These are phyloP conservation scores for Xylaria sp. DNA, from an alignment of 2,329 filamentous ascomycete species.

Conservation along the genomic window DNA sequence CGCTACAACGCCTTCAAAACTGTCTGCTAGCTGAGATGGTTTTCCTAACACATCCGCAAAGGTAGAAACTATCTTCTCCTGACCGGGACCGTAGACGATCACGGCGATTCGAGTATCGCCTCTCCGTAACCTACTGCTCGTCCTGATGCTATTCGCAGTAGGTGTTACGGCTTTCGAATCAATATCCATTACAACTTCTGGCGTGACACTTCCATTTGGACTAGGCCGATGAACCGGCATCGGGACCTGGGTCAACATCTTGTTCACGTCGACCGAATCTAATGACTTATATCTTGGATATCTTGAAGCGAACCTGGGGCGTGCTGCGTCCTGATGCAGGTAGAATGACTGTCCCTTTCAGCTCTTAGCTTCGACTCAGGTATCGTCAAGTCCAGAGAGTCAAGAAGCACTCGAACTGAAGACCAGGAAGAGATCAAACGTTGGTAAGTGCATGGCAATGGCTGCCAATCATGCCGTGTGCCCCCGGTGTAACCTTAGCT, in stretches of 20 bases:
- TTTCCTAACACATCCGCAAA: constrained; percentile 85
- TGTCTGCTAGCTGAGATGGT: constrained; percentile 68
- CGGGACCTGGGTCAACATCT: constrained; percentile 58
- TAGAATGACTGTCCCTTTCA: constrained; percentile 18
- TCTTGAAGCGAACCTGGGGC: constrained; percentile 7
- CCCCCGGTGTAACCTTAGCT: constrained; percentile 26
- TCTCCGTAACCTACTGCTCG: constrained; percentile 58
- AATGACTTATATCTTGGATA: constrained; percentile 23
- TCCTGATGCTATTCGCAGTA: constrained; percentile 51
- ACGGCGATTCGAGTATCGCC: constrained; percentile 70
- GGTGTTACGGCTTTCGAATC: constrained; percentile 39
- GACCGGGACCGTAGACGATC: constrained; percentile 75
- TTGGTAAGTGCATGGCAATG: constrained; percentile 31
- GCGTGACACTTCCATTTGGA: constrained; percentile 45
- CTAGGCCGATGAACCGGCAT: constrained; percentile 58
- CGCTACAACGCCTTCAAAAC: constrained; percentile 63
- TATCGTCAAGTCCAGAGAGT: not conserved
- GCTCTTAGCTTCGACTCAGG: constrained; percentile 7
- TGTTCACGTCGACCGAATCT: constrained; percentile 21
- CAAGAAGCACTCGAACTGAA: constrained; percentile 18
- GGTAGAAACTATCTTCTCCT: constrained; percentile 77
- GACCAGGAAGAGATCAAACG: constrained; percentile 19
- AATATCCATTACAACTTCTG: constrained; percentile 43
- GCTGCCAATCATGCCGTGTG: constrained; percentile 25
- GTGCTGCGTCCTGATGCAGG: constrained; percentile 13